Percentiles rank a stretch among this genome's conserved stretches.
Conservation (phyloP, 345 rosid genomes). For the Rubroshorea leprosula region DNA sequence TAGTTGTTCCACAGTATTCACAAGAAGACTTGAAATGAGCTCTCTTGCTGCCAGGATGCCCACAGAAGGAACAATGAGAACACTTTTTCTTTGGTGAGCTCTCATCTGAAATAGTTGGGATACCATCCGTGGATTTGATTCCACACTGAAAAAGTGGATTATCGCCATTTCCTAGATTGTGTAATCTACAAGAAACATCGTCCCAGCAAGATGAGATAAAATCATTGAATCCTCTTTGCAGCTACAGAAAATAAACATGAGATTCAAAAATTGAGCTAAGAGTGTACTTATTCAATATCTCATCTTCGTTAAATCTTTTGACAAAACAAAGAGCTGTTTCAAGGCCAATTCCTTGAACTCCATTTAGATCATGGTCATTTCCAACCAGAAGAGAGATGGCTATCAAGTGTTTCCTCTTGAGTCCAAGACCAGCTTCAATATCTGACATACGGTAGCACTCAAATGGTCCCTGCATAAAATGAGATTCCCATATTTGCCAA, state of each 20-base stretch:
- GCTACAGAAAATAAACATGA: constrained; percentile 6
- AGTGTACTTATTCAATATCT: constrained; percentile 54
- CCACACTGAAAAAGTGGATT: constrained; percentile 23
- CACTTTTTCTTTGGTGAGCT: constrained; percentile 33
- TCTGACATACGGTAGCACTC: constrained; percentile 83
- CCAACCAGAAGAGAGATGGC: constrained; percentile 87
- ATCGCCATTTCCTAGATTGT: constrained; percentile 48
- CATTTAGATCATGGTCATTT: constrained; percentile 70
- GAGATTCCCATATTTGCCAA: constrained; percentile 21
- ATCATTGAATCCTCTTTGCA: constrained; percentile 5
- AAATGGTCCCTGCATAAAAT: constrained; percentile 64
- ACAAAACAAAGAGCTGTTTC: constrained; percentile 71
- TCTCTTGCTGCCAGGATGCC: constrained; percentile 79
- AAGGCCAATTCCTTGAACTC: constrained; percentile 77
- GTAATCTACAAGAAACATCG: constrained; percentile 40
- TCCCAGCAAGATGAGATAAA: neutral
- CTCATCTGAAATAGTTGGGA: constrained; percentile 22
- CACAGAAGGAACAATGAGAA: constrained; percentile 85
- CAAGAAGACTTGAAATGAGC: constrained; percentile 62
- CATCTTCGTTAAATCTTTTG: constrained; percentile 51
- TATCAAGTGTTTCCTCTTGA: constrained; percentile 76
- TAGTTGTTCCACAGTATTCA: constrained; percentile 38
- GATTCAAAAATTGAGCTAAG: neutral
- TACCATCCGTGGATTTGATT: constrained; percentile 25
- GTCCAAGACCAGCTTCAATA: constrained; percentile 77